Conservation (phyloP, 208 protist genomes). For the Trypanosoma congolense region DNA sequence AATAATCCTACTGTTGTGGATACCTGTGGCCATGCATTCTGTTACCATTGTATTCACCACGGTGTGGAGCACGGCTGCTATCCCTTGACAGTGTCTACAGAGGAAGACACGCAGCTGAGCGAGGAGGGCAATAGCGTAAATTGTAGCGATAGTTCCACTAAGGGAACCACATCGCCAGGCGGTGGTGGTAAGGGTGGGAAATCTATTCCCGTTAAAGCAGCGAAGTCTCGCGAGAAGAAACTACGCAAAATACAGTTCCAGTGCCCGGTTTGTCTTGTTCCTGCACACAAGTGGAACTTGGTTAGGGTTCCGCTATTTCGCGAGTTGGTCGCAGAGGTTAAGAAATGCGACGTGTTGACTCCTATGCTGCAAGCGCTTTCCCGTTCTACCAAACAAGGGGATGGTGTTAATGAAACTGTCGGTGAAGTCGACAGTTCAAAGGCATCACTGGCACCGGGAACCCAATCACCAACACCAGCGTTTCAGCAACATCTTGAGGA, state of each 20-base stretch:
- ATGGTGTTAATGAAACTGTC: no score
- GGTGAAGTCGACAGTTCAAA: no score
- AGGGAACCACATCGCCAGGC: background rate
- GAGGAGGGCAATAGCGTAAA: background rate
- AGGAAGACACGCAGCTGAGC: constrained; percentile 30
- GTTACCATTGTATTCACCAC: constrained; percentile 60
- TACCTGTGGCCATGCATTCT: constrained; percentile 78
- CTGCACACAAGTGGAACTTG: constrained; percentile 70
- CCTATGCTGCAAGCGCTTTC: no score
- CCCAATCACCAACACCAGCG: no score
- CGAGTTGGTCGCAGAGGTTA: constrained; percentile 28
- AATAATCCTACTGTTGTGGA: constrained; percentile 43
- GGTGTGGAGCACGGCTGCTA: constrained; percentile 54
- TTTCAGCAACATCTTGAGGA: no score
- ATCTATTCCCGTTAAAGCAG: background rate
- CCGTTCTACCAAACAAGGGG: no score
- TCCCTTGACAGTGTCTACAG: constrained; percentile 11
- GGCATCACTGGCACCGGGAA: no score
- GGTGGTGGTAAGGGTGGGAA: background rate
- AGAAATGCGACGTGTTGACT: constrained; percentile 6
- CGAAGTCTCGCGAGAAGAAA: background rate
- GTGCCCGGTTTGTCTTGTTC: constrained; percentile 59
- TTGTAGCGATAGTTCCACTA: background rate
- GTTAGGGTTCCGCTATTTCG: constrained; percentile 39
- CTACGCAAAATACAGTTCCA: constrained; percentile 21